Evolutionary conservation across 2,329 filamentous ascomycete genomes (phyloP).

Genomic region (Blastomyces percursus): DNA sequence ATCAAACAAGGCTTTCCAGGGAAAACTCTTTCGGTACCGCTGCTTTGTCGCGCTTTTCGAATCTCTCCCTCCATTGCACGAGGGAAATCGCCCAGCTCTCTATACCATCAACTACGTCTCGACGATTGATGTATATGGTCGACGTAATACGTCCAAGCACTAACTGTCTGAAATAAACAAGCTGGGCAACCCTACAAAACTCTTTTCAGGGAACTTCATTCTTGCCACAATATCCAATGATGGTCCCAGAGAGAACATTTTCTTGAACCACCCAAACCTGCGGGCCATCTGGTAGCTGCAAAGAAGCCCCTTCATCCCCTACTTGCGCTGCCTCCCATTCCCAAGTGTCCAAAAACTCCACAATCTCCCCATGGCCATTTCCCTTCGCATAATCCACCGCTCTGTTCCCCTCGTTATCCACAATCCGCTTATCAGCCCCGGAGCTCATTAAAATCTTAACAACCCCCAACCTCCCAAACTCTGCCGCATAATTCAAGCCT

Average conservation of each 20-base stretch:
- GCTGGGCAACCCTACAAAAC: slow-evolving; percentile 8
- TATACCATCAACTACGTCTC: slow-evolving; percentile 5
- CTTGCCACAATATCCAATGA: slow-evolving; percentile 12
- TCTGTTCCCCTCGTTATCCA: neutral
- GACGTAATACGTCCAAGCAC: slow-evolving; percentile 1
- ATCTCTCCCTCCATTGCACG: slow-evolving; percentile 9
- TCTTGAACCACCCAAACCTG: slow-evolving; percentile 19
- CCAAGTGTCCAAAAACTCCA: neutral
- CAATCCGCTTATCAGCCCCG: neutral
- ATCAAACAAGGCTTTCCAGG: slow-evolving; percentile 10
- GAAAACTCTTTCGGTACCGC: slow-evolving; percentile 3
- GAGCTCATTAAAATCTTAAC: slow-evolving; percentile 1
- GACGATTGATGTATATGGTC: slow-evolving; percentile 5
- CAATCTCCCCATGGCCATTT: neutral
- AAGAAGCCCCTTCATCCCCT: neutral
- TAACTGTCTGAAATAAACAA: slow-evolving; percentile 5
- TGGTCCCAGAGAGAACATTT: slow-evolving; percentile 13
- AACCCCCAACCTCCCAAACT: neutral
- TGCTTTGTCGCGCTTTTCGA: neutral
- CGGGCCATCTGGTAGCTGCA: slow-evolving; percentile 1
- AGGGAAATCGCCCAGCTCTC: slow-evolving; percentile 5
- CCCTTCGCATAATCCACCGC: slow-evolving; percentile 6
- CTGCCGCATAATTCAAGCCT: slow-evolving; percentile 3
- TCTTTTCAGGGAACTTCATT: slow-evolving; percentile 10
- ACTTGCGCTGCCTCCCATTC: neutral